Conservation (phyloP, 164 flowering plant genomes). For the Litsea cubeba region DNA sequence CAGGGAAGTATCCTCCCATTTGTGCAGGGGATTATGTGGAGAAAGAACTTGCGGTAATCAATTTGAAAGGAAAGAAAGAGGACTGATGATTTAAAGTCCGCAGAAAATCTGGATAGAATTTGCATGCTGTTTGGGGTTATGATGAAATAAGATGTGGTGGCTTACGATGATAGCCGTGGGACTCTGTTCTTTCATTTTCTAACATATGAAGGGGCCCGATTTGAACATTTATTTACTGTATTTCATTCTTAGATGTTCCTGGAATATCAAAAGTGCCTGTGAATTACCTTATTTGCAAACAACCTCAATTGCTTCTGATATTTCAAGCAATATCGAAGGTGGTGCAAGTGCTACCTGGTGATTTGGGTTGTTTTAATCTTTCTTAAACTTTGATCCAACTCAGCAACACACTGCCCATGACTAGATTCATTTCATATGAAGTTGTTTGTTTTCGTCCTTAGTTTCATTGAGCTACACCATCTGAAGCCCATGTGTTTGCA, state of each 20-base stretch:
- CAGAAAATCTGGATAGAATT: neutral
- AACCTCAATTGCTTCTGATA: neutral
- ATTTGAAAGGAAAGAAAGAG: conserved; percentile 65
- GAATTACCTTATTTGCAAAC: neutral
- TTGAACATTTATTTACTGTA: neutral
- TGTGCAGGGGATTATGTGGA: conserved; percentile 87
- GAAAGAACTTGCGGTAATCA: conserved; percentile 82
- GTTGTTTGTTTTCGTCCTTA: too few relatives aligned
- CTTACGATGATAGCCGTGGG: neutral
- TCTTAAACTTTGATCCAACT: too few relatives aligned
- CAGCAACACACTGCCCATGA: too few relatives aligned
- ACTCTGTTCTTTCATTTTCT: neutral
- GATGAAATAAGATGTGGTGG: neutral
- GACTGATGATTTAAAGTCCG: conserved; percentile 1
- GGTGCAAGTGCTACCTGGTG: neutral
- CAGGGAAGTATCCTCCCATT: conserved; percentile 67
- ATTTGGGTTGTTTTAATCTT: neutral
- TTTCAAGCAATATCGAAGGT: neutral
- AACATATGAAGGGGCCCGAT: neutral
- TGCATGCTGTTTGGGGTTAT: neutral
- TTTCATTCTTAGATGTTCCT: neutral
- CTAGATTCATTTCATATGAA: too few relatives aligned
- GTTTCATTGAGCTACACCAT: too few relatives aligned
- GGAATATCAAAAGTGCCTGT: neutral
- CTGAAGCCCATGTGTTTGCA: too few relatives aligned